These are phyloP conservation scores for Yamadazyma takamatsuzukensis DNA, from an alignment of 805 yeast species.

Conservation along the genomic window DNA sequence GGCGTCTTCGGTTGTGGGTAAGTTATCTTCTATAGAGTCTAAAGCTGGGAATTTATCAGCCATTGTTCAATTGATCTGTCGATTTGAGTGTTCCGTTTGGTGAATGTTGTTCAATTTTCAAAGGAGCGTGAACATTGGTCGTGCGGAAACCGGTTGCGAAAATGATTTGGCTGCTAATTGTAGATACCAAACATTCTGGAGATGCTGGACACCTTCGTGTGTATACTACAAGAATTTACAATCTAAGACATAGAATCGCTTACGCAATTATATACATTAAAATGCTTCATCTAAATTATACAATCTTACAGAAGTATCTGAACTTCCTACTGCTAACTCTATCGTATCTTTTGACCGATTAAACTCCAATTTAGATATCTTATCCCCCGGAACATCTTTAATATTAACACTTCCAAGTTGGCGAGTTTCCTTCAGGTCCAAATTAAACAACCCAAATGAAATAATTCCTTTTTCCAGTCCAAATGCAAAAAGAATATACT, in stretches of 20 bases:
- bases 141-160: neutral
- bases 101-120: neutral
- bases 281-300: slow-evolving; percentile 16
- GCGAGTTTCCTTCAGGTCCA: slow-evolving; percentile 18
- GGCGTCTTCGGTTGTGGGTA: slow-evolving; percentile 27
- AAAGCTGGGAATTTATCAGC: slow-evolving; percentile 77
- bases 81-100: too few species aligned
- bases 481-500: slow-evolving; percentile 42
- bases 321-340: slow-evolving; percentile 58
- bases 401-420: slow-evolving; percentile 18
- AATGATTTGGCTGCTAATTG: too few species aligned
- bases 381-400: slow-evolving; percentile 53
- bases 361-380: slow-evolving; percentile 62
- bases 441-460: slow-evolving; percentile 39
- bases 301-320: slow-evolving; percentile 59
- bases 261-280: too few species aligned
- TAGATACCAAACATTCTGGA: too few species aligned
- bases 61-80: too few species aligned
- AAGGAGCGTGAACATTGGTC: neutral
- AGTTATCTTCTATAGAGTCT: slow-evolving; percentile 37
- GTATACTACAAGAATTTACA: too few species aligned
- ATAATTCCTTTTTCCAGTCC: slow-evolving; percentile 74
- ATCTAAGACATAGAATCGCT: too few species aligned
- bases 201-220: too few species aligned
- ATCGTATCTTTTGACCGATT: slow-evolving; percentile 28